These are phyloP conservation scores for Mycena chlorophos DNA, from an alignment of 768 basidiomycete genomes.

Conservation along the genomic window DNA sequence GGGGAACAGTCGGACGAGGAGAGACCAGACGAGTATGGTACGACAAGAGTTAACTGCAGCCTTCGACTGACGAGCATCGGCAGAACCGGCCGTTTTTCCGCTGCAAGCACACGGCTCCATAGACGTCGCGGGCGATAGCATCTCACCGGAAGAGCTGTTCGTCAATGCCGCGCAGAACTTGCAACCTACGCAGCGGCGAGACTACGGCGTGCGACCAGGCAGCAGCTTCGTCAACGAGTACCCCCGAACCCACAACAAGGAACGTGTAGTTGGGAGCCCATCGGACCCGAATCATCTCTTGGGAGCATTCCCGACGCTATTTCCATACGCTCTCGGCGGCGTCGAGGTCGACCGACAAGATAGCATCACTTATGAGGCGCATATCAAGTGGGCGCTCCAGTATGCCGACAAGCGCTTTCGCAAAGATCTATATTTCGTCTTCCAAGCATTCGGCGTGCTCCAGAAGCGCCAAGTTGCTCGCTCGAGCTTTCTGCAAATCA, in stretches of 20 bases:
- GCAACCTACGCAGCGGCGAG: not conserved
- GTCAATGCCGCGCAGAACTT: not conserved
- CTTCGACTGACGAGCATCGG: not conserved
- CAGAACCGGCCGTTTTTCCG: not conserved
- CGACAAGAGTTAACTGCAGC: not conserved
- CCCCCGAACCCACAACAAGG: slow-evolving; percentile 22
- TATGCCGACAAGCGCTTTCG: slow-evolving; percentile 35
- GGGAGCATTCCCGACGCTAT: slow-evolving; percentile 33
- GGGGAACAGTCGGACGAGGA: not conserved
- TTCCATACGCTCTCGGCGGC: slow-evolving; percentile 38
- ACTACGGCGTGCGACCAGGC: slow-evolving; percentile 20
- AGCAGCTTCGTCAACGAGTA: slow-evolving; percentile 33
- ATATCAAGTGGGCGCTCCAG: slow-evolving; percentile 30
- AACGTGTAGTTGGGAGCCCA: too few relatives aligned
- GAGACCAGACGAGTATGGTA: not conserved
- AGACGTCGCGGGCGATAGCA: not conserved
- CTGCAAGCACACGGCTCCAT: slow-evolving; percentile 5
- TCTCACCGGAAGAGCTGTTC: not conserved
- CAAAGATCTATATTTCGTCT: not conserved
- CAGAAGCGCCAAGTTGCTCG: not conserved
- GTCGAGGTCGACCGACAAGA: slow-evolving; percentile 23
- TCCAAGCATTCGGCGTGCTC: not conserved
- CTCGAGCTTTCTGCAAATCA: not conserved
- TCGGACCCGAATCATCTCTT: slow-evolving; percentile 32
- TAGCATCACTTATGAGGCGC: slow-evolving; percentile 22